Base-by-base conservation (phyloP, 2,329 filamentous ascomycete genomes). In the Calycina marina region DNA sequence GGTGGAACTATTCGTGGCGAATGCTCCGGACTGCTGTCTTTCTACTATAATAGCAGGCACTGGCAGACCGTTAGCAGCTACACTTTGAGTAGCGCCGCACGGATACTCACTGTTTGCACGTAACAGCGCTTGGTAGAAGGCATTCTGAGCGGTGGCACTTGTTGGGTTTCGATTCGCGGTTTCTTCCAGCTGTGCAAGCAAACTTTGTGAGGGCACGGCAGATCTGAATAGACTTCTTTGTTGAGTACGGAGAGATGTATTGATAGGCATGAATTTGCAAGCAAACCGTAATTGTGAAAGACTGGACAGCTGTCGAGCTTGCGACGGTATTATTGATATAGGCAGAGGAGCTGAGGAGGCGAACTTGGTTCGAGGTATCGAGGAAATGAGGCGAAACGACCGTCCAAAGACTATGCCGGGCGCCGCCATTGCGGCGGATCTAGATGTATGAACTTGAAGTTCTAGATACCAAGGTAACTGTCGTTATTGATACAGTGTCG, bases 21-120 rank as follows among this genome's bases (percentile, higher is more conserved):
- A 98, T 34, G 78, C 73, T 40, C 81, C 81, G 11, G 79, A 85
- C 52, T 85, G 76, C 56, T 93, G 90, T 48, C 90, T 69, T 56
- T 96, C 85, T 38, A 94, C 70, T 35, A 98, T 64, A 41, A 98
- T 93, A 31, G 85, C 78, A 12, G 88, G 83, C 80, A 94, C 86
- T n/a, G n/a, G n/a, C n/a, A n/a, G n/a, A n/a, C n/a, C n/a, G n/a
- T n/a, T n/a, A n/a, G n/a, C n/a, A n/a, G n/a, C n/a, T n/a, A n/a
- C n/a, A n/a, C n/a, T n/a, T n/a, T n/a, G n/a, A n/a, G n/a, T n/a
- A n/a, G n/a, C n/a, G n/a, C n/a, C n/a, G n/a, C n/a, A n/a, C n/a
- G n/a, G n/a, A n/a, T n/a, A n/a, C n/a, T n/a, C n/a, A n/a, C n/a
- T 22, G 50, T 92, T 90, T 31, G 88, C 85, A 52, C 81, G 80